These are phyloP conservation scores for Striga hermonthica DNA, from an alignment of 305 asterid species.

Conservation along the genomic window DNA sequence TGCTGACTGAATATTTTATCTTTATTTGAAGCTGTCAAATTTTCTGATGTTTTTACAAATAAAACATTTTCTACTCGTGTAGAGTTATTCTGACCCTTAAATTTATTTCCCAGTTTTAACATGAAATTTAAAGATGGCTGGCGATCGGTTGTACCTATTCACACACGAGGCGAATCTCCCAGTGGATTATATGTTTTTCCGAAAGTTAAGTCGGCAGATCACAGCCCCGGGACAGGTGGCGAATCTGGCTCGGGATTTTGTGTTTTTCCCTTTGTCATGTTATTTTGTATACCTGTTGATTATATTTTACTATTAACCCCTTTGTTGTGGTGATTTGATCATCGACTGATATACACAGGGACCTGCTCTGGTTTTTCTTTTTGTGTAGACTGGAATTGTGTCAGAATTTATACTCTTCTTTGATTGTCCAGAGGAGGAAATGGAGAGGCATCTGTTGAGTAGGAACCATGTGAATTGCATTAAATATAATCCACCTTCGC, in stretches of 20 bases:
- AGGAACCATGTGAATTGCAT: conserved; percentile 64
- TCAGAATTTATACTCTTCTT: conserved; percentile 90
- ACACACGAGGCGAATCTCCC: conserved; percentile 43
- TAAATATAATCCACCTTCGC: no score
- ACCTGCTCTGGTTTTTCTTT: conserved; percentile 2
- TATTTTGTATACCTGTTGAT: background rate
- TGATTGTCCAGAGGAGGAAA: conserved; percentile 87
- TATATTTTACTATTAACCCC: background rate
- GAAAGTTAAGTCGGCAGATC: conserved; percentile 42
- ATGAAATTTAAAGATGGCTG: conserved; percentile 40
- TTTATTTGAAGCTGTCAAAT: no score
- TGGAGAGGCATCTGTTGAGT: conserved; percentile 80
- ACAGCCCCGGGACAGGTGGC: conserved; percentile 34
- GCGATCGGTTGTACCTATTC: conserved; percentile 59
- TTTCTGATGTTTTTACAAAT: no score
- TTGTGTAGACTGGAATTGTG: conserved; percentile 73
- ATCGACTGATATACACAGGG: background rate
- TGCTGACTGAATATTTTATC: no score
- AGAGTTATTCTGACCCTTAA: no score
- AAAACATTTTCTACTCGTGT: no score
- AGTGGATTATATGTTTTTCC: conserved; percentile 55
- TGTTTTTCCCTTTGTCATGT: background rate
- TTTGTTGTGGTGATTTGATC: background rate
- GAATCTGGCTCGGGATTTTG: no score
- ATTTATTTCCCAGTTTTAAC: no score